Conservation (phyloP, 164 flowering plant species). For the Sextonia rubra region DNA sequence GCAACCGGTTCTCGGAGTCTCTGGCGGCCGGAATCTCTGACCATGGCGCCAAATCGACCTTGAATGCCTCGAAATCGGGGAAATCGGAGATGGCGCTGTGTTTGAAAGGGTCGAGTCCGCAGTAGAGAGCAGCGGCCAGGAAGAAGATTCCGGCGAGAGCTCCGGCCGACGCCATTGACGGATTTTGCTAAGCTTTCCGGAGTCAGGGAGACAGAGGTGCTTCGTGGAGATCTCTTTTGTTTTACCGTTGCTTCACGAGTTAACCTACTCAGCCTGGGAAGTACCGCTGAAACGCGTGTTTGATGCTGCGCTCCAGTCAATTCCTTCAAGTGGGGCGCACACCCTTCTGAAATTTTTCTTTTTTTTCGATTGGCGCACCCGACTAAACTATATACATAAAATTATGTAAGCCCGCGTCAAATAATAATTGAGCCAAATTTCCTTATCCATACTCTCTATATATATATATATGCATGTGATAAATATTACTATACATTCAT, state of each 20-base stretch:
- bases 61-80: constrained; percentile 53
- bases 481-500: no score
- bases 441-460: no score
- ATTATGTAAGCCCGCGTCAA: no score
- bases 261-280: background rate
- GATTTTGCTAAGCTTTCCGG: background rate
- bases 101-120: constrained; percentile 62
- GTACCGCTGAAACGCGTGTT: no score
- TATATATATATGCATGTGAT: no score
- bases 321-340: no score
- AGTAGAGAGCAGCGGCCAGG: constrained; percentile 58
- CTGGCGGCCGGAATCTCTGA: constrained; percentile 39
- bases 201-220: background rate
- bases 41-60: constrained; percentile 49
- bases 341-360: no score
- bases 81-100: constrained; percentile 61
- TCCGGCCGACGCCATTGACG: constrained; percentile 27
- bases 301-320: no score
- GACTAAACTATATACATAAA: no score
- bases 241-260: no score
- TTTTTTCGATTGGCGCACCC: no score
- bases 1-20: constrained; percentile 52
- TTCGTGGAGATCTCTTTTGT: background rate
- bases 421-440: no score
- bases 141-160: constrained; percentile 25